Percentiles rank a stretch among this genome's conserved stretches.
Conservation (phyloP, 305 asterid species). For the Striga hermonthica region DNA sequence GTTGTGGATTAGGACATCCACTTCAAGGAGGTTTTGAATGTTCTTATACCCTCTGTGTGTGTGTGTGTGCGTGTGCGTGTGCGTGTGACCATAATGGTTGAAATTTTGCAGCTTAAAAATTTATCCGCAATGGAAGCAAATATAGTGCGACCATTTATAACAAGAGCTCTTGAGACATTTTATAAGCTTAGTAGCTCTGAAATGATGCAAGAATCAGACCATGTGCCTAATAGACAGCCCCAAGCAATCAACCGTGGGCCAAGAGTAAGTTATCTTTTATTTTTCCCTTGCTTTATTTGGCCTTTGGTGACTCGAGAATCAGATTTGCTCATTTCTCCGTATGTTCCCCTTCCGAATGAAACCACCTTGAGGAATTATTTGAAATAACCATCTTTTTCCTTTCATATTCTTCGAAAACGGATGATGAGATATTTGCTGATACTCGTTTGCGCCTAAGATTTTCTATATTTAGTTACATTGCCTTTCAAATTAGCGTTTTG, state of each 20-base stretch:
- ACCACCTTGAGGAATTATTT: background rate
- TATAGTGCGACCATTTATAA: constrained; percentile 85
- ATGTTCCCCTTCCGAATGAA: background rate
- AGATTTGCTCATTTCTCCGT: background rate
- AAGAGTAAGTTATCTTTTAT: constrained; percentile 49
- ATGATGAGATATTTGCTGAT: background rate
- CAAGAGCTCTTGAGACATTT: constrained; percentile 76
- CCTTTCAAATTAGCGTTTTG: constrained; percentile 24
- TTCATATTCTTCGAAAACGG: constrained; percentile 2
- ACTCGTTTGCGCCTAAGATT: background rate
- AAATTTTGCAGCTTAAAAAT: constrained; percentile 68
- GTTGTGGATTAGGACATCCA: background rate
- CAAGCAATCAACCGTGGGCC: constrained; percentile 71
- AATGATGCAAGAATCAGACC: constrained; percentile 66
- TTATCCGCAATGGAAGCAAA: constrained; percentile 96
- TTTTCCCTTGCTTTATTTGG: background rate
- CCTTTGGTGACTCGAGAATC: constrained; percentile 6
- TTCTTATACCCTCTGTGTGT: background rate
- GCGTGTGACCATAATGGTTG: constrained; percentile 23
- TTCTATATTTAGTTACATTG: background rate
- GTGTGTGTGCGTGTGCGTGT: too few species aligned
- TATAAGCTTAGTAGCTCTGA: constrained; percentile 72
- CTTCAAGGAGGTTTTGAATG: constrained; percentile 6
- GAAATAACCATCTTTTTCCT: background rate
- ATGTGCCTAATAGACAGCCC: constrained; percentile 58